Evolutionary conservation across 2,329 filamentous ascomycete species (phyloP).

Genomic region (Botrytis paeoniae): DNA sequence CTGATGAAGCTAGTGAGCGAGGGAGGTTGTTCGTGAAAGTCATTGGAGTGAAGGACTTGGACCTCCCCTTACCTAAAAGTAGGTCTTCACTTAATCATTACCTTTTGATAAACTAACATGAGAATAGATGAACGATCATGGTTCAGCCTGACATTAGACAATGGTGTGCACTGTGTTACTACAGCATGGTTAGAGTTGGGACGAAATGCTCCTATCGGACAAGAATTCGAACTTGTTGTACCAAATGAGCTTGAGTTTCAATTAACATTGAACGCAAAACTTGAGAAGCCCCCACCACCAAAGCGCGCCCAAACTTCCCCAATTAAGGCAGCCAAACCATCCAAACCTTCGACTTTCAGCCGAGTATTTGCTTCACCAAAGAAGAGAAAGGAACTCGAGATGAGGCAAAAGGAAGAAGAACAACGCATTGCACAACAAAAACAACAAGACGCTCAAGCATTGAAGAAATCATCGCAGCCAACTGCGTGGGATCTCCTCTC

Average conservation of each 20-base stretch:
- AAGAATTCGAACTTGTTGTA: conserved; percentile 97
- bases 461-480: conserved; percentile 60
- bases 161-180: conserved; percentile 95
- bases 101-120: conserved; percentile 30
- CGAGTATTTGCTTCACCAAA: conserved; percentile 91
- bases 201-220: conserved; percentile 88
- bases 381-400: conserved; percentile 92
- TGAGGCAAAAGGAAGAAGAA: conserved; percentile 78
- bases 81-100: conserved; percentile 30
- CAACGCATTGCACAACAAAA: conserved; percentile 63
- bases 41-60: conserved; percentile 94
- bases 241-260: conserved; percentile 99
- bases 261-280: conserved; percentile 91
- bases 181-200: conserved; percentile 93
- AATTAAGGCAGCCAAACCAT: conserved; percentile 59
- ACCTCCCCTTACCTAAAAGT: conserved; percentile 88
- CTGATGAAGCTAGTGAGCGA: conserved; percentile 76
- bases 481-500: conserved; percentile 85
- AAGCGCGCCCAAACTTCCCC: conserved; percentile 53
- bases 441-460: conserved; percentile 61
- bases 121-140: conserved; percentile 76
- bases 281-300: conserved; percentile 70
- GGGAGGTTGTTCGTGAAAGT: conserved; percentile 96
- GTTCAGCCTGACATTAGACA: conserved; percentile 97
- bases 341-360: conserved; percentile 85